Percentiles rank a stretch among this genome's conserved stretches.
phyloP scores from a whole-genome alignment of 2,329 filamentous ascomycete genomes.

The Cladophialophora bantiana region DNA sequence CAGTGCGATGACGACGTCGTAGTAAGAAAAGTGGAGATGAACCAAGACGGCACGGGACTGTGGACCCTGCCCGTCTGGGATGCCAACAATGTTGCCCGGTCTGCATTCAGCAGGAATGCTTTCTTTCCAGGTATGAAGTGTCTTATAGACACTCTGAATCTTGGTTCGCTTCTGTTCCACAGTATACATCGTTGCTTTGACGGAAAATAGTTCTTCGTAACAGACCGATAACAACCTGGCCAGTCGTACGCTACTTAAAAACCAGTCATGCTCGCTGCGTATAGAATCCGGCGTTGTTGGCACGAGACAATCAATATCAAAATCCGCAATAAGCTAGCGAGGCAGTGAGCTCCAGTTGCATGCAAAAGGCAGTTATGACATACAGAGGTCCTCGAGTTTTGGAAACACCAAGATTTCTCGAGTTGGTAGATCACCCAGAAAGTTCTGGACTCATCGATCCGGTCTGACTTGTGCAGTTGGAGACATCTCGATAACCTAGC shows the following conservation, averaged over 20 bases:
- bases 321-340: neutral
- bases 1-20: neutral
- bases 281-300: neutral
- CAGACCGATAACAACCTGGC: slow-evolving; percentile 1
- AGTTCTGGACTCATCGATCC: neutral
- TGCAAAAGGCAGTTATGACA: neutral
- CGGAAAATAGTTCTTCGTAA: neutral
- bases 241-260: neutral
- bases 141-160: neutral
- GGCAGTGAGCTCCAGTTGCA: neutral
- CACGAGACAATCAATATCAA: neutral
- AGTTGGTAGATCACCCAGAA: neutral
- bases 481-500: neutral
- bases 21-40: neutral
- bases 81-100: neutral
- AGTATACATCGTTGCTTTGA: neutral
- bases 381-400: neutral
- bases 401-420: slow-evolving; percentile 2
- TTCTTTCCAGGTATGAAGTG: neutral
- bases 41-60: neutral
- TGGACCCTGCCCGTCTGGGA: neutral
- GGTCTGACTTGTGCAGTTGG: neutral
- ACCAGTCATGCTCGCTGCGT: neutral
- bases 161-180: neutral
- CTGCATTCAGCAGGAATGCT: neutral